Base-by-base conservation (phyloP, 305 asterid genomes). In the Fraxinus sp. region DNA sequence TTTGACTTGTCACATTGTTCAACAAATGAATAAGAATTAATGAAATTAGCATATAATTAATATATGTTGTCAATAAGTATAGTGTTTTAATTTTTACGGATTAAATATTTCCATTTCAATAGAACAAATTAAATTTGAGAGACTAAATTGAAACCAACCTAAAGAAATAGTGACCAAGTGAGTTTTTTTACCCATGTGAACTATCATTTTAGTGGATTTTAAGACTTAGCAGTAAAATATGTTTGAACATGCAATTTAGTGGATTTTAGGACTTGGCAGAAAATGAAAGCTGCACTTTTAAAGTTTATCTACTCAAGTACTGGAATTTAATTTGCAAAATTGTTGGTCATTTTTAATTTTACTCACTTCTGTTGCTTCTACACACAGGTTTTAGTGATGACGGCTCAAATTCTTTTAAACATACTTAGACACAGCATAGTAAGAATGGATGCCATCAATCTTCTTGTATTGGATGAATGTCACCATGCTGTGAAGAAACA, bases 401-500 rank as follows among this genome's bases (percentile, higher is more conserved):
- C 99, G 13, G 99, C 99, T 82, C 99, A 97, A 88, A 97, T 97
- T 89, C 98, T 94, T 82, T 90, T 97, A 86, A 97, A 97, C 86
- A 97, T 97, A 86, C 92, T 97, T 83, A 92, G 99, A 87, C 99
- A 97, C 89, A 97, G 99, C 86, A 94, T 97, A 83, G 91, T 97
- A 78, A 97, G 92, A 89, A 92, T 97, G 99, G 99, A 97, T 84
- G 91, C 97, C 74, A 92, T 97, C 70, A 87, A 88, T 89, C 98
- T 97, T 83, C 97, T 97, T 84, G 93, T 97, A 86, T 87, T 97
- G 92, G 99, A 97, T 28, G 99, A 97, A 87, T 97, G 99, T 74
- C 99, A 97, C 90, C 99, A 97, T 93, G 99, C 99, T 84, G 99
- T 97, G 86, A 97, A 97, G 93, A 97, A 97, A 86, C 99, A 97